phyloP scores from a whole-genome alignment of 83 land plant genomes.

The Picea engelmannii region DNA sequence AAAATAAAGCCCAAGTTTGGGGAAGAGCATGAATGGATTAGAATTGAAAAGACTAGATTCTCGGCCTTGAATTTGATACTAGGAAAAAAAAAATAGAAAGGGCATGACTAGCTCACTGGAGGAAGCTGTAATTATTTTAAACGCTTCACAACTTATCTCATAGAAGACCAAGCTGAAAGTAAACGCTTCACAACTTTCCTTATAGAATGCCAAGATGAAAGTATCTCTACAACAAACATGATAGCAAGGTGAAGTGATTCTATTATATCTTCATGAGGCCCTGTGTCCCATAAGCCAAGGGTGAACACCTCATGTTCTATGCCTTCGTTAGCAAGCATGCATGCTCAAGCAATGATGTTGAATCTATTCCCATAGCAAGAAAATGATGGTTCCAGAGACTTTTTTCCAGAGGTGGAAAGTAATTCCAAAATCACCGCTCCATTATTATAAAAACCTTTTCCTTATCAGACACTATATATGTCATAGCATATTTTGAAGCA shows the following conservation, averaged over 20 bases:
- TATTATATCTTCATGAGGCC: slow-evolving; percentile 59
- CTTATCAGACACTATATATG: slow-evolving; percentile 71
- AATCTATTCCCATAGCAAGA: slow-evolving; percentile 71
- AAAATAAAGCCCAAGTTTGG: slow-evolving; percentile 6
- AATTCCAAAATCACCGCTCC: slow-evolving; percentile 67
- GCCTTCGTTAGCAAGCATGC: slow-evolving; percentile 55
- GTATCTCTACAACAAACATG: slow-evolving; percentile 57
- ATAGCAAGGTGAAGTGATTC: slow-evolving; percentile 56
- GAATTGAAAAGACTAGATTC: background rate
- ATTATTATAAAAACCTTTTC: slow-evolving; percentile 68
- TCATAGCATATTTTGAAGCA: slow-evolving; percentile 74
- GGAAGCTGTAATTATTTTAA: slow-evolving; percentile 65
- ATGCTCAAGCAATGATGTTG: slow-evolving; percentile 70
- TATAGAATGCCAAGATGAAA: slow-evolving; percentile 63
- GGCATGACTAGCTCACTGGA: background rate
- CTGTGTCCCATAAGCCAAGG: slow-evolving; percentile 59
- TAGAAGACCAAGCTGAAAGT: slow-evolving; percentile 54
- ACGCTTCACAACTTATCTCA: slow-evolving; percentile 61
- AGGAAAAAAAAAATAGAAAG: background rate
- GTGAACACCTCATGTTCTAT: slow-evolving; percentile 59
- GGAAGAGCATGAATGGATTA: background rate
- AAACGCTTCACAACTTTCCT: slow-evolving; percentile 59
- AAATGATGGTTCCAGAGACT: slow-evolving; percentile 68
- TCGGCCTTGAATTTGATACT: background rate
- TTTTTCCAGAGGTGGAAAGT: slow-evolving; percentile 52